Evolutionary conservation across 768 basidiomycete species (phyloP), one percentile per base, ranked within the genome.

Genomic region (Collybiopsis confluens): DNA sequence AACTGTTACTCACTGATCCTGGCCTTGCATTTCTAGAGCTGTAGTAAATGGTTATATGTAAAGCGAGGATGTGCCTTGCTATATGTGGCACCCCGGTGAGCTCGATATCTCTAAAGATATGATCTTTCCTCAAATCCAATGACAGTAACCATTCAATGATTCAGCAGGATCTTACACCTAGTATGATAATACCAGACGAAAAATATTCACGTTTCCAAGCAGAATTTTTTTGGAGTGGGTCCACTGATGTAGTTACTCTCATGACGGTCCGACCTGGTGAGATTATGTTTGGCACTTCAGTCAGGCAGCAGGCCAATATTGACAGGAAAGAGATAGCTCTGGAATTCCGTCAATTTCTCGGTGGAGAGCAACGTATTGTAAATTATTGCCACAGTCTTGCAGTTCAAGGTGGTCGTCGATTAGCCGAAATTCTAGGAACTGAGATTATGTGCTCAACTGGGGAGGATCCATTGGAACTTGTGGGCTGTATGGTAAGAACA

Each of bases 11-110:
- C 27, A 16, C n/a, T 41, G 9, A n/a, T n/a, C n/a, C n/a, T n/a
- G n/a, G 24, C n/a, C 42, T 26, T 20, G 5, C 42, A 16, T n/a
- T 28, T 21, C 35, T 54, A 83, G 76, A 88, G 86, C 59, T 84
- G 83, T 56, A 83, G 88, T 68, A 90, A 89, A 64, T 89, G 87
- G 88, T 67, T 88, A 6, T 80, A 72, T 58, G 74, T 77, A 4
- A 78, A 84, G 63, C 72, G 86, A 13, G 74, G 77, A 9, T 80
- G 74, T 47, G 77, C 84, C 0, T 68, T 85, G n/a, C 69, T 89
- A 26, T 86, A 85, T 58, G 80, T 80, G 2, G 80, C 83, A 0
- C 67, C 71, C 54, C 68, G 80, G 82, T 81, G 54, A 27, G 75
- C 8, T 10, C 10, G 9, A 48, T 20, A 21, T n/a, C 6, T 15